These are phyloP conservation scores for Inga oerstediana DNA, from an alignment of 306 rosid species.

Conservation along the genomic window DNA sequence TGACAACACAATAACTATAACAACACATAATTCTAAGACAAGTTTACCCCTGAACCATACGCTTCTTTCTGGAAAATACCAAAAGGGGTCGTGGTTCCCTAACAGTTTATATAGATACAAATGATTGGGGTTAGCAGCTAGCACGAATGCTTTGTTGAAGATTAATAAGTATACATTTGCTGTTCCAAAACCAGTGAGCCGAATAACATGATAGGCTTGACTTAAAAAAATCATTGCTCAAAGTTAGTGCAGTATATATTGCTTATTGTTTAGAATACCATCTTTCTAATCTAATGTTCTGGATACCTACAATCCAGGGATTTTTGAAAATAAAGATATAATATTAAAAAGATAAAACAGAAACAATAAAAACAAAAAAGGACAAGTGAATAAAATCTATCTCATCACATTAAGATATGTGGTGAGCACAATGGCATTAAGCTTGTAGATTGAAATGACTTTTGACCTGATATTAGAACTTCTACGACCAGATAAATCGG, in stretches of 20 bases:
- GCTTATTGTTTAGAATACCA: too few species aligned
- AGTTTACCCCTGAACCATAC: too few species aligned
- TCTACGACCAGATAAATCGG: not conserved
- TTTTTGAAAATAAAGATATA: too few species aligned
- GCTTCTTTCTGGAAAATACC: too few species aligned
- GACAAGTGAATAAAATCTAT: too few species aligned
- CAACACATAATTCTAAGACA: too few species aligned
- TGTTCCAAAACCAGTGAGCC: too few species aligned
- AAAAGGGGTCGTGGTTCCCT: too few species aligned
- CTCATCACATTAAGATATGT: not conserved
- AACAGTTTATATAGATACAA: not conserved
- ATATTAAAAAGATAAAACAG: too few species aligned
- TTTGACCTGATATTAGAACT: not conserved
- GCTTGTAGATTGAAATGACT: not conserved
- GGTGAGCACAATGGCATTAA: not conserved
- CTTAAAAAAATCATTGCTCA: not conserved
- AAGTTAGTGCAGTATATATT: not conserved
- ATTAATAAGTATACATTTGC: not conserved
- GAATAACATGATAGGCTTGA: not conserved
- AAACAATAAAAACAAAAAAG: too few species aligned
- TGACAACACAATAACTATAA: too few species aligned
- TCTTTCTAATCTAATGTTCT: not conserved
- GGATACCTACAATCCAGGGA: not conserved
- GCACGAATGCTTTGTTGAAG: slow-evolving; percentile 7
- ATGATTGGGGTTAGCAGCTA: not conserved